Percentiles rank a stretch among this genome's conserved stretches.
These are phyloP conservation scores for Colletotrichum eremochloae DNA, from an alignment of 2,329 filamentous ascomycete species.

Conservation along the genomic window DNA sequence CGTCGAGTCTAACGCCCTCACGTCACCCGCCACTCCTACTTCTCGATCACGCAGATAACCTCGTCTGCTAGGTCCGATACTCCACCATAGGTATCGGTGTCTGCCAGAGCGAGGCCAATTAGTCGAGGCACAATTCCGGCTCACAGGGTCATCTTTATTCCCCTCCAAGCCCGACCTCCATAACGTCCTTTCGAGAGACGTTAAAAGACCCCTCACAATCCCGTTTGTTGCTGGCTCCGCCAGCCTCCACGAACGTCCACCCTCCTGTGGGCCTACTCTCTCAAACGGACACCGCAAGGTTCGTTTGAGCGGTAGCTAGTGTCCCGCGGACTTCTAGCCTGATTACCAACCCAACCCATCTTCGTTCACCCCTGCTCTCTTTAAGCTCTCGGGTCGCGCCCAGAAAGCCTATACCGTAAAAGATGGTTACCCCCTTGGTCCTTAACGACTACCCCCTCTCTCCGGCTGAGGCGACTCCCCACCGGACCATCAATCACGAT, in stretches of 20 bases:
- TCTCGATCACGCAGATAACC: slow-evolving; percentile 63
- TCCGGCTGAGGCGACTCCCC: slow-evolving; percentile 85
- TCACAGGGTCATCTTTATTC: slow-evolving; percentile 84
- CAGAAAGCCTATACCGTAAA: slow-evolving; percentile 29
- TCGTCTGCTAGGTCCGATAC: slow-evolving; percentile 90
- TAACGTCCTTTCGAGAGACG: slow-evolving; percentile 85
- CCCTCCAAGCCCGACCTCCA: slow-evolving; percentile 87
- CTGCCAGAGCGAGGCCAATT: slow-evolving; percentile 74
- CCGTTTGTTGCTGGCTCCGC: slow-evolving; percentile 84
- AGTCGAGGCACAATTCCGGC: slow-evolving; percentile 87
- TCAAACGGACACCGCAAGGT: slow-evolving; percentile 93
- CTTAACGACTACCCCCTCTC: slow-evolving; percentile 87
- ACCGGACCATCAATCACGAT: slow-evolving; percentile 96
- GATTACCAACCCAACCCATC: slow-evolving; percentile 27
- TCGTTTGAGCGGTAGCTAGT: slow-evolving; percentile 98
- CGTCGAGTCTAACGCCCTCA: slow-evolving; percentile 35
- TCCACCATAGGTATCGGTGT: slow-evolving; percentile 85
- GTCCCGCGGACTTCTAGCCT: slow-evolving; percentile 79
- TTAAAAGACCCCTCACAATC: slow-evolving; percentile 56
- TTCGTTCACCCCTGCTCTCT: slow-evolving; percentile 40
- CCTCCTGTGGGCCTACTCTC: slow-evolving; percentile 95
- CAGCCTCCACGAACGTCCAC: slow-evolving; percentile 76
- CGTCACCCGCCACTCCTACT: slow-evolving; percentile 40
- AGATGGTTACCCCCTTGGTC: slow-evolving; percentile 86
- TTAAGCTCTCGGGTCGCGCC: slow-evolving; percentile 43